Percentiles rank a stretch among this genome's conserved stretches.
phyloP scores from a whole-genome alignment of 2,329 filamentous ascomycete genomes.

The Lachnellula subtilissima region DNA sequence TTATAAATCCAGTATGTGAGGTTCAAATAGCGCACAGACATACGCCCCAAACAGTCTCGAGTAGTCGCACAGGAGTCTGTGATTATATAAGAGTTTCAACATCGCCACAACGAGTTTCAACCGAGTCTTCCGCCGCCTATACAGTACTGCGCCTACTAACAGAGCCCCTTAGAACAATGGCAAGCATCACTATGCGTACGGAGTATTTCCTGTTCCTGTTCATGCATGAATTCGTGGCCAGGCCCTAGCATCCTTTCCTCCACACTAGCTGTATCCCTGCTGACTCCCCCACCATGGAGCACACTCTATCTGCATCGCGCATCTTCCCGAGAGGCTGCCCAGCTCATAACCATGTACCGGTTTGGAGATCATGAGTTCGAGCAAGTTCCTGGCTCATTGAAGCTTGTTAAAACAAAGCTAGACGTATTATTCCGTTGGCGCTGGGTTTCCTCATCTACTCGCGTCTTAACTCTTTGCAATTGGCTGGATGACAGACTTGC shows the following conservation, averaged over 20 bases:
- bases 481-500: constrained; percentile 30
- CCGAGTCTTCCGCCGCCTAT: constrained; percentile 19
- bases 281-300: constrained; percentile 25
- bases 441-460: constrained; percentile 19
- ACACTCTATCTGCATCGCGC: constrained; percentile 31
- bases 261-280: constrained; percentile 26
- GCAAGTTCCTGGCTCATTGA: constrained; percentile 26
- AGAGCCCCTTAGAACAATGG: constrained; percentile 14
- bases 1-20: constrained; percentile 18
- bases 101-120: constrained; percentile 29
- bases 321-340: constrained; percentile 31
- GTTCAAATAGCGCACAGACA: constrained; percentile 30
- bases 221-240: constrained; percentile 35
- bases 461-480: constrained; percentile 39
- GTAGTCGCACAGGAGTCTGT: constrained; percentile 28
- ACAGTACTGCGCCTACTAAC: constrained; percentile 11
- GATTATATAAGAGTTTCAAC: constrained; percentile 32
- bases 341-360: constrained; percentile 27
- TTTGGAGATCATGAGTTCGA: constrained; percentile 31
- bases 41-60: constrained; percentile 28
- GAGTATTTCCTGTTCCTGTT: constrained; percentile 25
- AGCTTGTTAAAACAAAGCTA: constrained; percentile 23
- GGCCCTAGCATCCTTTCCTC: constrained; percentile 20
- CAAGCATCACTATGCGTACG: constrained; percentile 19
- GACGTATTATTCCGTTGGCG: constrained; percentile 30